Conservation (phyloP, 306 rosid genomes). For the Cicer cuneatum region DNA sequence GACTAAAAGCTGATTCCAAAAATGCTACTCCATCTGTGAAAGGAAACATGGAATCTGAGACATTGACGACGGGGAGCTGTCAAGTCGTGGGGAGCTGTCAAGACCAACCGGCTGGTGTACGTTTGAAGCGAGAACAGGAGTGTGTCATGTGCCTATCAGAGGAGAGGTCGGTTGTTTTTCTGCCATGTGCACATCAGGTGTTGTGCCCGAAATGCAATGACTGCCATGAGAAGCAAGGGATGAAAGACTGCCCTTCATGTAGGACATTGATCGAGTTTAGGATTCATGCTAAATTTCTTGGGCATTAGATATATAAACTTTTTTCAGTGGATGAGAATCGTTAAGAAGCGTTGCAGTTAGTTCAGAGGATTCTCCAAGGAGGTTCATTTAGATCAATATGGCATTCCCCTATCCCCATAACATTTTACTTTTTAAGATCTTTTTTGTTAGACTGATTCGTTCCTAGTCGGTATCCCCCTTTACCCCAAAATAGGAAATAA, state of each 20-base stretch:
- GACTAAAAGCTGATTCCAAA: conserved; percentile 45
- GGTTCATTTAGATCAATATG: conserved; percentile 29
- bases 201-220: conserved; percentile 67
- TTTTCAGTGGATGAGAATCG: conserved; percentile 15
- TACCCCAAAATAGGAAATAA: conserved; percentile 21
- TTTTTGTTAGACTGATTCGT: no score
- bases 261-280: conserved; percentile 59
- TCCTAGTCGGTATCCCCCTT: conserved; percentile 13
- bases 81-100: conserved; percentile 29
- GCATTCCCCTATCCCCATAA: background rate
- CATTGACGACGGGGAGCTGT: conserved; percentile 8
- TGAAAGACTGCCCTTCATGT: conserved; percentile 80
- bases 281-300: conserved; percentile 55
- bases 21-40: conserved; percentile 30
- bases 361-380: conserved; percentile 14
- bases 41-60: conserved; percentile 43
- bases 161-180: conserved; percentile 67
- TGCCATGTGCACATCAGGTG: conserved; percentile 77
- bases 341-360: conserved; percentile 18
- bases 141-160: conserved; percentile 79
- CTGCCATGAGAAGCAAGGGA: conserved; percentile 70
- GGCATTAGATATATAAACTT: conserved; percentile 14
- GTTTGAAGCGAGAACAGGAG: conserved; percentile 65
- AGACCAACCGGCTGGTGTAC: conserved; percentile 21
- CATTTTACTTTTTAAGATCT: conserved; percentile 22